phyloP scores from a whole-genome alignment of 768 basidiomycete genomes.

The Leucogyrophana mollusca region DNA sequence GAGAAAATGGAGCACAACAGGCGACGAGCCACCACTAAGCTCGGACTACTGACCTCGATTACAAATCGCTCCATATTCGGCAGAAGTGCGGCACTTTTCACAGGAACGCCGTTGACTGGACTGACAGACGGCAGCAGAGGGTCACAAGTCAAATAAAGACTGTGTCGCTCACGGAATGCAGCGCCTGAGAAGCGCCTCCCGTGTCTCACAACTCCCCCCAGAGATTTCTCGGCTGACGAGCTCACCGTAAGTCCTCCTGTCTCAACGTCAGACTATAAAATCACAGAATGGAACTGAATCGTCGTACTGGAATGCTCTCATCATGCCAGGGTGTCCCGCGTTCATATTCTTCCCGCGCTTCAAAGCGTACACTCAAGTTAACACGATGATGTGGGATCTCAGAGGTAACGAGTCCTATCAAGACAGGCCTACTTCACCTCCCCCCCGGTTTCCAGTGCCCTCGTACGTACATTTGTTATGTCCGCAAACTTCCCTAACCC shows the following conservation, averaged over 20 bases:
- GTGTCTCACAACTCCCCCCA: slow-evolving; percentile 21
- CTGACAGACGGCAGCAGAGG: too few relatives aligned
- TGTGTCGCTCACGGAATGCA: slow-evolving; percentile 20
- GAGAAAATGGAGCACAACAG: too few relatives aligned
- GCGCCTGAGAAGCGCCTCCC: slow-evolving; percentile 11
- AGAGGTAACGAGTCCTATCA: slow-evolving; percentile 14
- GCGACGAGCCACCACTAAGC: too few relatives aligned
- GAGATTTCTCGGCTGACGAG: slow-evolving; percentile 18
- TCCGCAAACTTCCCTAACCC: background rate
- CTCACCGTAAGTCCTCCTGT: slow-evolving; percentile 17
- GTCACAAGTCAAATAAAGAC: slow-evolving; percentile 26
- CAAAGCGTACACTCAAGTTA: slow-evolving; percentile 31
- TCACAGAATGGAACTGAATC: slow-evolving; percentile 1
- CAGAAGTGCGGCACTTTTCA: too few relatives aligned
- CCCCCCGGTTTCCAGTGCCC: slow-evolving; percentile 10
- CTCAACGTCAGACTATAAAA: slow-evolving; percentile 24
- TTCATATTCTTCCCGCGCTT: slow-evolving; percentile 31
- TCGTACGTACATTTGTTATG: slow-evolving; percentile 15
- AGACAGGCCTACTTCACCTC: slow-evolving; percentile 12
- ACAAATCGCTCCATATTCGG: too few relatives aligned
- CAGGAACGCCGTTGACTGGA: too few relatives aligned
- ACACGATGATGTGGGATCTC: slow-evolving; percentile 27
- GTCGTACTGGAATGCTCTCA: slow-evolving; percentile 9
- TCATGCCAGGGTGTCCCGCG: slow-evolving; percentile 30
- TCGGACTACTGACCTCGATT: too few relatives aligned